Conservation (phyloP, 805 yeast genomes). For the Candida yuanshanica region DNA sequence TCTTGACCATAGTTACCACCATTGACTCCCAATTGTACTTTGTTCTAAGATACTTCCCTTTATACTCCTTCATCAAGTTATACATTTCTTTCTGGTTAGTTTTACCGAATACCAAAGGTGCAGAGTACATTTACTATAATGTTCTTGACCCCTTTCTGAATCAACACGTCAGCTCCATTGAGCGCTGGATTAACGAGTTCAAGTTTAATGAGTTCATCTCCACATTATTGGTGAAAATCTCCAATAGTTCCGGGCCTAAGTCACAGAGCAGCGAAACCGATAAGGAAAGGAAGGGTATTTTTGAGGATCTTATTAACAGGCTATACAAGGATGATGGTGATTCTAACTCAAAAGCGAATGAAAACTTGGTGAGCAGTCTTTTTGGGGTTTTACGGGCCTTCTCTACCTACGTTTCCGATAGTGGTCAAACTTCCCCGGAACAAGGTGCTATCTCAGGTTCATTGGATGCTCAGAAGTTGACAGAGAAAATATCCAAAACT, state of each 20-base stretch:
- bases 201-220: constrained; percentile 1
- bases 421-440: no score
- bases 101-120: constrained; percentile 43
- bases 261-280: background rate
- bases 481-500: background rate
- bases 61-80: constrained; percentile 43
- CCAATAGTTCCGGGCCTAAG: background rate
- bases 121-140: constrained; percentile 33
- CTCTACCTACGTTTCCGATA: no score
- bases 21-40: constrained; percentile 38
- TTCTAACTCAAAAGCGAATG: background rate
- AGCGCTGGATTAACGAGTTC: constrained; percentile 12
- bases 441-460: background rate
- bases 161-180: constrained; percentile 30
- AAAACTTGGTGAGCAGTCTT: constrained; percentile 4
- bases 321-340: background rate
- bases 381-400: constrained; percentile 1
- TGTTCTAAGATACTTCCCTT: constrained; percentile 47
- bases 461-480: background rate
- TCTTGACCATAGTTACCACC: constrained; percentile 37
- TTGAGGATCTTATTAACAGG: background rate
- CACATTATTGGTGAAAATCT: background rate
- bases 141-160: constrained; percentile 34
- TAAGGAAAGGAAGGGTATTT: background rate
- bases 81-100: constrained; percentile 57